These are phyloP conservation scores for Phytophthora foliorum DNA, from an alignment of 352 stramenopile genomes.

Conservation along the genomic window DNA sequence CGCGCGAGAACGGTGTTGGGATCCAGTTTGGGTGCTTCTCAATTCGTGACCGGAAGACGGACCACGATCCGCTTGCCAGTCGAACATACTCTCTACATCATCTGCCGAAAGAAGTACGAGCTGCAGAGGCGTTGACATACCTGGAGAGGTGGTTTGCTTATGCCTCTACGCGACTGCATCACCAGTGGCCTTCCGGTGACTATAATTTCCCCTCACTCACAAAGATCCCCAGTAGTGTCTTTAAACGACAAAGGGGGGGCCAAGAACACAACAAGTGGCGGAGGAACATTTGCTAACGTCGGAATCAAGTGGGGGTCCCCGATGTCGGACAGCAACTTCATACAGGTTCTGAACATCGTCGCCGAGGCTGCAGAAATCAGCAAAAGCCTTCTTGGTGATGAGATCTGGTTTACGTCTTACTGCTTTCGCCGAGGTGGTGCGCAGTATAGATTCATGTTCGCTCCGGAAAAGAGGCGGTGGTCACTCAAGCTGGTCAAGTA, in stretches of 20 bases:
- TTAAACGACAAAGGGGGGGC: not conserved
- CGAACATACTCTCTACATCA: slow-evolving; percentile 8
- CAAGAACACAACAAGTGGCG: too few species aligned
- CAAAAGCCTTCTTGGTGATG: not conserved
- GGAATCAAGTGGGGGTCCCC: not conserved
- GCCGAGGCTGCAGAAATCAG: slow-evolving; percentile 8
- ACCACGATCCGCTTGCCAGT: slow-evolving; percentile 20
- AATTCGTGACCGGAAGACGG: slow-evolving; percentile 19
- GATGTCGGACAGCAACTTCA: slow-evolving; percentile 22
- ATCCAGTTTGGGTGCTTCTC: slow-evolving; percentile 19
- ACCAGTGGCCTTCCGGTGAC: not conserved
- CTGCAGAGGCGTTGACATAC: slow-evolving; percentile 7
- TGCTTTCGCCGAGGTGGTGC: slow-evolving; percentile 21
- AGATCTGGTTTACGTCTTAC: slow-evolving; percentile 18
- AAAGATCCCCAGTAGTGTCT: not conserved
- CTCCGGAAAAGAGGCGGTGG: slow-evolving; percentile 10
- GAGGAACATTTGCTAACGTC: not conserved
- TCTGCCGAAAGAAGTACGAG: slow-evolving; percentile 5
- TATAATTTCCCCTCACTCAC: slow-evolving; percentile 11
- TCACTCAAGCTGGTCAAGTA: not conserved
- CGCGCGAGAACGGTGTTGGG: not conserved
- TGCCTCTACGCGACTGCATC: not conserved
- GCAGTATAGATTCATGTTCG: slow-evolving; percentile 41
- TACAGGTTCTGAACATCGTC: slow-evolving; percentile 17
- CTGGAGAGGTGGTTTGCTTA: slow-evolving; percentile 10